Base-by-base conservation (phyloP, 495 filamentous ascomycete genomes). In the Penicillium ucsense region DNA sequence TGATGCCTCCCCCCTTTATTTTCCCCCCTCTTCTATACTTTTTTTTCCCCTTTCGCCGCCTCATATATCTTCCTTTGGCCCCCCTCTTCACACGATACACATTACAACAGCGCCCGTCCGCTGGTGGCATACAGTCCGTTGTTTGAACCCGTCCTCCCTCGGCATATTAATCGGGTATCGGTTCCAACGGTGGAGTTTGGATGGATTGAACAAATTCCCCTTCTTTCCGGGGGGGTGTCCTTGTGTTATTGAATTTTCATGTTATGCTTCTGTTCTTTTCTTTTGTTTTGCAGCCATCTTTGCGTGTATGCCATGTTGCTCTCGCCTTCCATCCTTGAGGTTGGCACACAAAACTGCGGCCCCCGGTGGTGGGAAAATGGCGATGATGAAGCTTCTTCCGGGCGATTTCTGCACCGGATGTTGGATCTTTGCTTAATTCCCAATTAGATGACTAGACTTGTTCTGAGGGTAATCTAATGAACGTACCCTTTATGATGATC, bases 181-280 rank as follows among this genome's bases (percentile, higher is more conserved):
- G 41, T 43, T 33, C 41, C 56, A 62, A 62, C 61, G 64, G 64
- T 66, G 68, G 68, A 71, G 68, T 71, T 68, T 59, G 60, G 67
- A 70, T 64, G 66, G 62, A 27, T 45, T 59, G 60, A 57, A 64
- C 20, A 20, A 20, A 20, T 20, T 20, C 20, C 20, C 20, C 20
- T 2, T 20, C 20, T 20, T 20, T 20, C 20, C 20, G 20, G 20
- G 20, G 20, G 20, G 20, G 20, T 20, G 20, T 20, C 20, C 20
- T 20, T 20, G 20, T 20, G 20, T 20, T 20, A 20, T 20, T 20
- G 20, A 20, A 20, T 20, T 64, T 59, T 62, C 58, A 61, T 58
- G 33, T 41, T 39, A 6, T 6, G 35, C 9, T 37, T 37, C 6
- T 52, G 51, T 61, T 68, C 71, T 60, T 48, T 36, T 55, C 54